phyloP scores from a whole-genome alignment of 345 rosid genomes.

The Mangifera indica region DNA sequence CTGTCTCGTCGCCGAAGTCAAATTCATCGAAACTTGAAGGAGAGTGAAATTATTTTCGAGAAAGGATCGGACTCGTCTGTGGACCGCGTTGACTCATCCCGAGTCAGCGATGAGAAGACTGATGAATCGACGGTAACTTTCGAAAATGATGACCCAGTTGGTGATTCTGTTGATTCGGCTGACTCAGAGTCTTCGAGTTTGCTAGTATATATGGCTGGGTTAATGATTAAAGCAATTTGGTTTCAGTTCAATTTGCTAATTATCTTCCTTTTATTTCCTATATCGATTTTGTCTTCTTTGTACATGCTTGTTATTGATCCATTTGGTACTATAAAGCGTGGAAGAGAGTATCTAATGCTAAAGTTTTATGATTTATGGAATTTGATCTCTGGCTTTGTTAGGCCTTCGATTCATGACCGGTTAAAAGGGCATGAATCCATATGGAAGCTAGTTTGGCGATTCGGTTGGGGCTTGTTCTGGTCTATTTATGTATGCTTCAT shows the following conservation, averaged over 20 bases:
- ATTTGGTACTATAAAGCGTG: conserved; percentile 42
- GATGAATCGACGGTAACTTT: conserved; percentile 31
- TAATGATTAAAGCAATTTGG: conserved; percentile 63
- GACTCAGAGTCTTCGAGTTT: conserved; percentile 28
- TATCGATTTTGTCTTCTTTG: conserved; percentile 37
- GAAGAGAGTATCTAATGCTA: conserved; percentile 28
- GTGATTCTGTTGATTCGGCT: conserved; percentile 17
- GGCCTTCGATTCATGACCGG: conserved; percentile 38
- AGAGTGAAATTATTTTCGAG: conserved; percentile 29
- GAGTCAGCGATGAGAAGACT: conserved; percentile 11
- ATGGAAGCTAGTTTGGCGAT: conserved; percentile 39
- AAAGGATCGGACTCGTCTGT: conserved; percentile 18
- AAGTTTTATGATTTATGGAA: conserved; percentile 31
- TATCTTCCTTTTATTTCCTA: conserved; percentile 45
- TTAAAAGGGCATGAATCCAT: conserved; percentile 44
- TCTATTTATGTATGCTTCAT: conserved; percentile 59
- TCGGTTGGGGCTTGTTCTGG: conserved; percentile 70
- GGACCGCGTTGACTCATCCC: conserved; percentile 25
- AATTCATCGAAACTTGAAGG: conserved; percentile 26
- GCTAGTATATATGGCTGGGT: conserved; percentile 39
- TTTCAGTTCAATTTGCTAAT: conserved; percentile 57
- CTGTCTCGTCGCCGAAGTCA: conserved; percentile 11
- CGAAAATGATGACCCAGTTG: conserved; percentile 11
- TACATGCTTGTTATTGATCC: conserved; percentile 56
- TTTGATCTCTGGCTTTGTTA: conserved; percentile 25